A percentile compares a stretch with the other conserved stretches of the same genome.
Evolutionary conservation across 164 flowering plant genomes (phyloP).

Genomic region (Nymphaea thermarum): DNA sequence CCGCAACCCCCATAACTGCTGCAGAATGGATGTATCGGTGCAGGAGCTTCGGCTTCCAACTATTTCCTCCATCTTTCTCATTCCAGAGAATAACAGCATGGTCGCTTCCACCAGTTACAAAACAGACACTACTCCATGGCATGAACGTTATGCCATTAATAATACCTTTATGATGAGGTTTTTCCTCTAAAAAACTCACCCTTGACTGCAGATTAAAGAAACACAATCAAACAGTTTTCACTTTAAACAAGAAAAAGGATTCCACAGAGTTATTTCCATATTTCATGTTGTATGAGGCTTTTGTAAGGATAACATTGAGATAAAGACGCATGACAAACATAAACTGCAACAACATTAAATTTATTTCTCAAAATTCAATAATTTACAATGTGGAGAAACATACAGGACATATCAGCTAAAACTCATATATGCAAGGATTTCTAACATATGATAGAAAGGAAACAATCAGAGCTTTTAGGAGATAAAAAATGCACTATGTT

Average conservation of each 20-base stretch:
- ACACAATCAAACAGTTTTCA: neutral
- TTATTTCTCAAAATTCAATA: too few relatives aligned
- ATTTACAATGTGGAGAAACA: too few relatives aligned
- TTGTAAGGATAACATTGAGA: too few relatives aligned
- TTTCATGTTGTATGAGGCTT: neutral
- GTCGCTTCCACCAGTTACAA: slow-evolving; percentile 91
- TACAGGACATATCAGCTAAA: too few relatives aligned
- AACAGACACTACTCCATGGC: slow-evolving; percentile 58
- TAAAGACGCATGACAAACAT: too few relatives aligned
- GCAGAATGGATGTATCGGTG: slow-evolving; percentile 76
- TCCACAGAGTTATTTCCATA: neutral
- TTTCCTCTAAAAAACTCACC: slow-evolving; percentile 58
- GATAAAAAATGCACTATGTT: too few relatives aligned
- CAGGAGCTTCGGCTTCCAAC: slow-evolving; percentile 66
- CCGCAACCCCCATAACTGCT: slow-evolving; percentile 97
- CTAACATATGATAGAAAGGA: too few relatives aligned
- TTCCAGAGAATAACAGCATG: slow-evolving; percentile 86
- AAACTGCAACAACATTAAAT: too few relatives aligned
- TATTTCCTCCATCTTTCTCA: slow-evolving; percentile 37
- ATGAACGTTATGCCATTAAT: slow-evolving; percentile 71
- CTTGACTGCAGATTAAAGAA: slow-evolving; percentile 12
- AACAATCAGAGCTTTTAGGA: too few relatives aligned
- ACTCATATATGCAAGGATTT: too few relatives aligned
- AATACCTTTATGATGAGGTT: slow-evolving; percentile 85
- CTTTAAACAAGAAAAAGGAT: neutral